Percentiles rank a stretch among this genome's conserved stretches.
phyloP scores from a whole-genome alignment of 2,329 filamentous ascomycete genomes.

The Tolypocladium tropicale region DNA sequence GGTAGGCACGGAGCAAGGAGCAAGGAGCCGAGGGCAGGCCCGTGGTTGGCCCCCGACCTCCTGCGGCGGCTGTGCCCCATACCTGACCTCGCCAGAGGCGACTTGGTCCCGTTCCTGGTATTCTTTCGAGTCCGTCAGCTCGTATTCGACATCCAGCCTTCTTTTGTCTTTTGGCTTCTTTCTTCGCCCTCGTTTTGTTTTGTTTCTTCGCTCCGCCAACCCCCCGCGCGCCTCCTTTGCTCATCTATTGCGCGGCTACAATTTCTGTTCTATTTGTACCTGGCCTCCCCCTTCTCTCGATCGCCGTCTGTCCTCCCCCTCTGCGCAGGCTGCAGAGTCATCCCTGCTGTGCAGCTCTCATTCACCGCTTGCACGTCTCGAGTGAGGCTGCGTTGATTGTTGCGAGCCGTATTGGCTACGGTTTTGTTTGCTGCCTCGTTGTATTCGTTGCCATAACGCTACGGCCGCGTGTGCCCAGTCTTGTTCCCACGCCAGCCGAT shows the following conservation, averaged over 20 bases:
- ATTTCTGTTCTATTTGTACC: neutral
- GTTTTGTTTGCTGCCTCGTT: neutral
- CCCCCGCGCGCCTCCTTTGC: neutral
- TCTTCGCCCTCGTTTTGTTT: neutral
- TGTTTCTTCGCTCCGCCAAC: neutral
- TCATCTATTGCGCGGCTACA: neutral
- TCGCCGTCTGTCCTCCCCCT: neutral
- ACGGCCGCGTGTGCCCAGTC: neutral
- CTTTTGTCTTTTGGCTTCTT: neutral
- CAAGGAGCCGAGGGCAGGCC: neutral
- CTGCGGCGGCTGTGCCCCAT: neutral
- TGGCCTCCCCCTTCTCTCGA: neutral
- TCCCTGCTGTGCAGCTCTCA: neutral
- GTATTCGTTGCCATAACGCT: neutral
- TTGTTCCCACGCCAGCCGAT: constrained; percentile 4
- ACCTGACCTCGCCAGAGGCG: neutral
- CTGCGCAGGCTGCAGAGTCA: neutral
- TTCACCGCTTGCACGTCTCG: neutral
- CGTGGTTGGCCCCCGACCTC: neutral
- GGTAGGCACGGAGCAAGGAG: too few relatives aligned
- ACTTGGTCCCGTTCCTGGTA: neutral
- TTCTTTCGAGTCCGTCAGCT: neutral
- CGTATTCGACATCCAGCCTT: neutral
- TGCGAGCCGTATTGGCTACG: neutral
- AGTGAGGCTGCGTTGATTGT: neutral